Evolutionary conservation across 1,139 yeast species (phyloP).

Genomic region (Petasospora rhodanensis): DNA sequence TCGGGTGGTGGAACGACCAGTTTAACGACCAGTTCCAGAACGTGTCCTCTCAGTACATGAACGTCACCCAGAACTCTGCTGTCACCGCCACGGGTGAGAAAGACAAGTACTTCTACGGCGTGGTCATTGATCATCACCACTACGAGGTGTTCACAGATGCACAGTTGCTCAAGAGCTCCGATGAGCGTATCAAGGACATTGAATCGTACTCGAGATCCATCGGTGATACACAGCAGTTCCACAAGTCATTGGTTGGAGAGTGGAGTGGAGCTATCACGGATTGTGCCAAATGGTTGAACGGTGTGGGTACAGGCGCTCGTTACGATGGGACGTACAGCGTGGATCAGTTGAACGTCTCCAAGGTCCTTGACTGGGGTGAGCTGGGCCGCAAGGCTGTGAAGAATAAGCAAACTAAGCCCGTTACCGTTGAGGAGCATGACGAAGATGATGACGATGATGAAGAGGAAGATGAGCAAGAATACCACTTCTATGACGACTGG

Average conservation of each 20-base stretch:
- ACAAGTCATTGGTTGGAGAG: conserved; percentile 56
- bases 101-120: conserved; percentile 31
- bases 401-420: not conserved
- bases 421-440: not conserved
- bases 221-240: conserved; percentile 34
- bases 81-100: conserved; percentile 3
- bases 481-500: not conserved
- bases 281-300: conserved; percentile 89
- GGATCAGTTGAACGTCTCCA: conserved; percentile 6
- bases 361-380: conserved; percentile 3
- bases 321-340: conserved; percentile 54
- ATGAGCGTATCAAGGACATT: conserved; percentile 30
- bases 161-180: conserved; percentile 34
- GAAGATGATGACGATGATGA: conserved; percentile 1
- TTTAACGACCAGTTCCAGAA: conserved; percentile 32
- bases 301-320: conserved; percentile 85
- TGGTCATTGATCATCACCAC: conserved; percentile 61
- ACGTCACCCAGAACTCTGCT: no score
- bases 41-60: conserved; percentile 24
- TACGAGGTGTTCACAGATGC: conserved; percentile 52
- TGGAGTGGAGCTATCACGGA: conserved; percentile 92
- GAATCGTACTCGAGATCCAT: conserved; percentile 36
- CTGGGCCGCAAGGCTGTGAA: no score
- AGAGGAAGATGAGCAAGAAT: not conserved
- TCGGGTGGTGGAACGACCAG: conserved; percentile 48